Evolutionary conservation across 2,329 filamentous ascomycete species (phyloP), one percentile per base, ranked within the genome.

Genomic region (Cercospora canescens): DNA sequence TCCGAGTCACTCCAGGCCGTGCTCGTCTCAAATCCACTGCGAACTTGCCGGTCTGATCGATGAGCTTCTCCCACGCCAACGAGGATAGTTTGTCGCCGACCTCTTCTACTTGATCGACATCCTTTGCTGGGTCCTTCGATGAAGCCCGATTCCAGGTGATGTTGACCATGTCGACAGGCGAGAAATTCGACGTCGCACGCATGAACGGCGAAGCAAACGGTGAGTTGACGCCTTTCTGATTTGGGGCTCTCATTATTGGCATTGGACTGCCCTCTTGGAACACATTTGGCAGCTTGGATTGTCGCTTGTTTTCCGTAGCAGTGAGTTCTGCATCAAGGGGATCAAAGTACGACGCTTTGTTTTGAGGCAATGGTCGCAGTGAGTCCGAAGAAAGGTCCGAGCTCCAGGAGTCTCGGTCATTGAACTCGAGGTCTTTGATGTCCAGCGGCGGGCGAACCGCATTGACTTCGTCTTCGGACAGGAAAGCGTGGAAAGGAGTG

Each of bases 401-500:
- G 9, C 6, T 55, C 60, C 60, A 56, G 12, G 60, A 62, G 18
- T 62, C 50, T 16, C 60, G 32, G 4, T 62, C 34, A 11, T 35
- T 39, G 2, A 62, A 54, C 39, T 60, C 28, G 59, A 71, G 26
- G 35, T 55, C 50, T 66, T 71, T 16, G 62, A 64, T 26, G 28
- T 74, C 72, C 21, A 61, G 63, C 8, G 70, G 69, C 11, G 71
- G 67, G 0, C 55, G 41, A 30, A 60, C 58, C 16, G 69, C 70
- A 52, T 69, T 64, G 32, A 35, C 28, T n/a, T 69, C 48, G 9
- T 73, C 71, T 26, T 67, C 63, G 0, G 69, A 61, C 6, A 78
- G 62, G 54, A 78, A 78, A 18, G 48, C 67, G 35, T 77, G 74
- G 60, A 79, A 79, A 2, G 76, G 72, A 5, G 72, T 72, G 37